Conservation (phyloP, 371 early-diverging fungal genomes). For the Batrachochytrium dendrobatidis region DNA sequence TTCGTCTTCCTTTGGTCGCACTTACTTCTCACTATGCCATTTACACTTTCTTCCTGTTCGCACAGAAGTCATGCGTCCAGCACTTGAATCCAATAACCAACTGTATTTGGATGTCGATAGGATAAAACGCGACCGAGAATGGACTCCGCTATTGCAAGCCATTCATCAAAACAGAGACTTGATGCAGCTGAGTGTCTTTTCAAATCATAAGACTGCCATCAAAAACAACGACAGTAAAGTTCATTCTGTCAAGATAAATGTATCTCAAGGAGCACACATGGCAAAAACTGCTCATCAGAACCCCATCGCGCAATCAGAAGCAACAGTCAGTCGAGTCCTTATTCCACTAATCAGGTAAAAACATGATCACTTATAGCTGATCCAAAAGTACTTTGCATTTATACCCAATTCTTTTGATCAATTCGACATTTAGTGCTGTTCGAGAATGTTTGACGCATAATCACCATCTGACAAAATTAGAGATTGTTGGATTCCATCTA, state of each 20-base stretch:
- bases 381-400: no score
- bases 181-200: slow-evolving; percentile 7
- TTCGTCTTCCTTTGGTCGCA: slow-evolving; percentile 9
- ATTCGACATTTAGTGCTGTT: background rate
- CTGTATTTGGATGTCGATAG: slow-evolving; percentile 8
- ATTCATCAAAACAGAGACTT: slow-evolving; percentile 8
- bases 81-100: background rate
- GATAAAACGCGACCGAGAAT: slow-evolving; percentile 8
- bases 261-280: no score
- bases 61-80: slow-evolving; percentile 5
- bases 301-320: no score
- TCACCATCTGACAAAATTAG: background rate
- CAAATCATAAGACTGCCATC: background rate
- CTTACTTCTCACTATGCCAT: slow-evolving; percentile 10
- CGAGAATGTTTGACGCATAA: background rate
- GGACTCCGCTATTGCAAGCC: slow-evolving; percentile 8
- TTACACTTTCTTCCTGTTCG: slow-evolving; percentile 6
- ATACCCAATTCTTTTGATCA: no score
- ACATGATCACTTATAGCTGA: no score
- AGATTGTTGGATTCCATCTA: slow-evolving; percentile 3
- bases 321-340: no score
- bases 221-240: no score
- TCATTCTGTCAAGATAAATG: no score
- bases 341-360: no score
- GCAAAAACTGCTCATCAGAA: no score